phyloP scores from a whole-genome alignment of 2,329 filamentous ascomycete species.

The Diaporthe aspalathi region DNA sequence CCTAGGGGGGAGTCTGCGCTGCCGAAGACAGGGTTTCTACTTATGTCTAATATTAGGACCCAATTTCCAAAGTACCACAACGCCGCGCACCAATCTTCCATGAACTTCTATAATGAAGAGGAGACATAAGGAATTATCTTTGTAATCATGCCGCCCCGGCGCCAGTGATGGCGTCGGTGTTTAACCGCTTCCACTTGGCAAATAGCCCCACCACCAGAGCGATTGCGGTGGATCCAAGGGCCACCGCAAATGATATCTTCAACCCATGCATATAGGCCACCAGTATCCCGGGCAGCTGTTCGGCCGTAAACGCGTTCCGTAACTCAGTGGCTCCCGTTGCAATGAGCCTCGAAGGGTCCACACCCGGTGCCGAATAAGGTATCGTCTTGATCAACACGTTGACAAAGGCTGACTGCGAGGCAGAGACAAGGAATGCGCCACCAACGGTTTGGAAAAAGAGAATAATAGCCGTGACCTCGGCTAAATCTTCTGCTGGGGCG shows the following conservation, averaged over 20 bases:
- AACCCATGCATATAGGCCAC: slow-evolving; percentile 61
- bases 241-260: slow-evolving; percentile 33
- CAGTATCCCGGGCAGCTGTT: slow-evolving; percentile 62
- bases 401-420: slow-evolving; percentile 53
- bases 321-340: slow-evolving; percentile 61
- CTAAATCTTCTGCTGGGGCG: slow-evolving; percentile 49
- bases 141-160: slow-evolving; percentile 14
- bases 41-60: no score
- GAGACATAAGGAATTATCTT: no score
- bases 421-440: slow-evolving; percentile 60
- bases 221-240: slow-evolving; percentile 16
- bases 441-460: slow-evolving; percentile 58
- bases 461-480: slow-evolving; percentile 53
- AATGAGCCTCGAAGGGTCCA: slow-evolving; percentile 47
- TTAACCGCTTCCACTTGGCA: slow-evolving; percentile 36
- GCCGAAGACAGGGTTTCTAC: no score
- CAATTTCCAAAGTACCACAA: background rate
- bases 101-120: background rate
- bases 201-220: slow-evolving; percentile 28
- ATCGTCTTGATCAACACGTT: slow-evolving; percentile 49
- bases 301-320: slow-evolving; percentile 55
- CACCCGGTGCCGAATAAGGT: slow-evolving; percentile 44
- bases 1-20: no score
- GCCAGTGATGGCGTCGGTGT: slow-evolving; percentile 29
- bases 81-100: background rate